Evolutionary conservation across 805 yeast species (phyloP), one percentile per base, ranked within the genome.

Genomic region (Candida endomychidarum): DNA sequence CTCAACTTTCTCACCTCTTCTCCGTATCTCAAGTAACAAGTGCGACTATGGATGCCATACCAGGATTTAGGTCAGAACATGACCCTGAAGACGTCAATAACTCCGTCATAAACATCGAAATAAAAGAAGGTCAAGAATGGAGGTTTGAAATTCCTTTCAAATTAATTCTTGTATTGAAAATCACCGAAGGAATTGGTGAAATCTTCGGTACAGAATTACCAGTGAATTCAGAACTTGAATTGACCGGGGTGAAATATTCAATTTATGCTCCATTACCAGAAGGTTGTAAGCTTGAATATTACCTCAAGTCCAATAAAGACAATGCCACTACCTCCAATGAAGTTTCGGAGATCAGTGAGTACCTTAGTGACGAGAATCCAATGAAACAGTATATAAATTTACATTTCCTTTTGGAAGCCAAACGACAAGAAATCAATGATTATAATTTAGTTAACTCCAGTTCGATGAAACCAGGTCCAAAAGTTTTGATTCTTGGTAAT

Each of bases 161-260:
- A 31, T 67, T 76, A 12, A 62, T 64, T 14, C 54, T 85, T 26
- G 68, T 65, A n/a, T 53, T 85, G 32, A 77, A 68, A 49, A 69
- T 81, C 8, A 42, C 61, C 2, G 64, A 68, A 2, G 99, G 99
- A 3, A 72, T 81, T 2, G 96, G 87, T 2, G 99, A 93, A 63
- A 76, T 89, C 8, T 87, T 84, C 61, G 99, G 99, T 17, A 87
- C 96, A 2, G 99, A 93, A 58, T 74, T 93, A 17, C 86, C 96
- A 2, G 67, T 73, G 30, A 86, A 84, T 42, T 69, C 74, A 1
- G 85, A 80, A 16, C 29, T 65, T 23, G 58, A 54, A 32, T 47
- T 69, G 18, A 50, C 66, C 9, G 75, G 75, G 4, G 64, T 56
- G 16, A 69, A 68, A 45, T 60, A 56, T 41, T 57, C 69, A 20